Conservation (phyloP, 164 flowering plant genomes). For the Piper longum region DNA sequence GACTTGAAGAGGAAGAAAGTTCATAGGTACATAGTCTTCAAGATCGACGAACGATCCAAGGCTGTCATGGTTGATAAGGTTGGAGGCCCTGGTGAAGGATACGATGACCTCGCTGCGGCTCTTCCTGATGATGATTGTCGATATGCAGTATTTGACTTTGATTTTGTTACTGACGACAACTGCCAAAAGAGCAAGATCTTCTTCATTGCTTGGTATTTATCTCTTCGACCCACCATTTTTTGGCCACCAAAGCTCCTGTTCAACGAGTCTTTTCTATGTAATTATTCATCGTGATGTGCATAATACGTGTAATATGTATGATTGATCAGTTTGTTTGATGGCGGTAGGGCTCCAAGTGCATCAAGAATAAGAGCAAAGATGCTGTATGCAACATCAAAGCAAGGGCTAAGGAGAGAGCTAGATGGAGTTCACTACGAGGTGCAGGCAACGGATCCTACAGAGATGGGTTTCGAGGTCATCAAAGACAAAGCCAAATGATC, state of each 20-base stretch:
- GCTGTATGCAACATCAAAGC: slow-evolving; percentile 83
- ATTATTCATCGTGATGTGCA: too few relatives aligned
- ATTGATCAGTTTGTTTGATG: neutral
- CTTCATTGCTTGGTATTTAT: slow-evolving; percentile 87
- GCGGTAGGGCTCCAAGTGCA: slow-evolving; percentile 65
- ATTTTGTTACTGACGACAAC: slow-evolving; percentile 81
- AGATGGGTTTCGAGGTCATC: slow-evolving; percentile 87
- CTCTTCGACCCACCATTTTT: too few relatives aligned
- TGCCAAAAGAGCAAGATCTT: slow-evolving; percentile 97
- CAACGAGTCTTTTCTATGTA: too few relatives aligned
- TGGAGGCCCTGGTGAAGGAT: slow-evolving; percentile 67
- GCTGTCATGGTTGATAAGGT: slow-evolving; percentile 81
- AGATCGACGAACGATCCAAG: slow-evolving; percentile 76
- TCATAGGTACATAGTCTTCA: slow-evolving; percentile 72
- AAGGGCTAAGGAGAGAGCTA: slow-evolving; percentile 66
- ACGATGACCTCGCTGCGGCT: slow-evolving; percentile 69
- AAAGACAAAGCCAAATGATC: slow-evolving; percentile 49
- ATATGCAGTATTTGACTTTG: slow-evolving; percentile 90
- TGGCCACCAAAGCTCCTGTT: too few relatives aligned
- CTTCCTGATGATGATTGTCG: slow-evolving; percentile 83
- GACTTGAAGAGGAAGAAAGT: slow-evolving; percentile 97
- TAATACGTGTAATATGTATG: too few relatives aligned
- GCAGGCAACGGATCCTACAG: slow-evolving; percentile 87
- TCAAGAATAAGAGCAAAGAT: slow-evolving; percentile 89
- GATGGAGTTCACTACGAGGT: slow-evolving; percentile 83